These are phyloP conservation scores for Striga hermonthica DNA, from an alignment of 305 asterid genomes.

Conservation along the genomic window DNA sequence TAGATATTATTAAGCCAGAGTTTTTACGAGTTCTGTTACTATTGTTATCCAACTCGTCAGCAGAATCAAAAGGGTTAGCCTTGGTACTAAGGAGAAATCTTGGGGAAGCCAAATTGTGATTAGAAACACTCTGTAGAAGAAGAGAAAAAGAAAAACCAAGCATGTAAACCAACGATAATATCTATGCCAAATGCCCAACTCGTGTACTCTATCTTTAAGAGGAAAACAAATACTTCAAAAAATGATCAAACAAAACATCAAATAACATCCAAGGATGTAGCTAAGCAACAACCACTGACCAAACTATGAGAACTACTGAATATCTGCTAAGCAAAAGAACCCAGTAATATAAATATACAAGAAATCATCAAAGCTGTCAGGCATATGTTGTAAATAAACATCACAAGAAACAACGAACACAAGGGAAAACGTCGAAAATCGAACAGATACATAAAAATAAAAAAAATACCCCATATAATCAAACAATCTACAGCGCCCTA, in stretches of 20 bases:
- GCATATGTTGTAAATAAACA: not conserved
- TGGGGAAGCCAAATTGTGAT: slow-evolving; percentile 41
- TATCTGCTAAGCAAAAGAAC: not conserved
- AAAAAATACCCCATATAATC: slow-evolving; percentile 3
- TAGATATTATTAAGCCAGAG: slow-evolving; percentile 51
- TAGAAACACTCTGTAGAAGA: slow-evolving; percentile 50
- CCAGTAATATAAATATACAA: slow-evolving; percentile 26
- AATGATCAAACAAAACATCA: too few species aligned
- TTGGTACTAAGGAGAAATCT: slow-evolving; percentile 22
- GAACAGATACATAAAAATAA: not conserved
- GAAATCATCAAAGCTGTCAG: slow-evolving; percentile 18
- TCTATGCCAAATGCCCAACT: too few species aligned
- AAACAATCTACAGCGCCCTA: not conserved
- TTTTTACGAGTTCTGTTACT: slow-evolving; percentile 40
- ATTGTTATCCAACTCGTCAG: slow-evolving; percentile 53
- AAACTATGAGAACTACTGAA: too few species aligned
- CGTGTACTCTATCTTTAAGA: too few species aligned
- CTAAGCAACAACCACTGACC: too few species aligned
- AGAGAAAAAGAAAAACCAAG: too few species aligned
- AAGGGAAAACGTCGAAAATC: slow-evolving; percentile 10
- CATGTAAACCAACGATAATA: too few species aligned
- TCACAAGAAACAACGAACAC: slow-evolving; percentile 13
- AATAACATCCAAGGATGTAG: too few species aligned
- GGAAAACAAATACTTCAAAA: too few species aligned
- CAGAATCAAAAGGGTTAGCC: slow-evolving; percentile 81